Percentiles rank a stretch among this genome's conserved stretches.
Conservation (phyloP, 768 basidiomycete species). For the Boletus sp. region DNA sequence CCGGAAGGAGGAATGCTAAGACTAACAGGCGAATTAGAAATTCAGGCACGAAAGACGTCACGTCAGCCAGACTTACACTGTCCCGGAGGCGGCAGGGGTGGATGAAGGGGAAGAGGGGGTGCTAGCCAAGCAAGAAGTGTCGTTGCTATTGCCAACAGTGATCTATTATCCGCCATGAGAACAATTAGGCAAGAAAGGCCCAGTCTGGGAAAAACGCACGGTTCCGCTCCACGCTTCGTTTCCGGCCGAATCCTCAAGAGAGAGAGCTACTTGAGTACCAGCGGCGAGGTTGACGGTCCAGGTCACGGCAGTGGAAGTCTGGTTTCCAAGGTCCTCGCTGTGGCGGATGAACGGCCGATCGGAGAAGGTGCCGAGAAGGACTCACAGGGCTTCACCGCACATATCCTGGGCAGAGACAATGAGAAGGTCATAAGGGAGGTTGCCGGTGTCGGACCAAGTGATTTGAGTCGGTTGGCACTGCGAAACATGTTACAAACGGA, state of each 20-base stretch:
- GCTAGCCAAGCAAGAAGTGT: conserved; percentile 37
- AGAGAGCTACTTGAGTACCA: conserved; percentile 50
- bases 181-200: background rate
- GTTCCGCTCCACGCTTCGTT: conserved; percentile 66
- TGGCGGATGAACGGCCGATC: conserved; percentile 6
- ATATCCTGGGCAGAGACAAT: conserved; percentile 50
- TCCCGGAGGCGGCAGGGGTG: background rate
- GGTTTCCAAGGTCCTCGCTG: conserved; percentile 63
- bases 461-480: conserved; percentile 56
- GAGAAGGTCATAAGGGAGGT: conserved; percentile 57
- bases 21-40: conserved; percentile 2
- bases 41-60: conserved; percentile 2
- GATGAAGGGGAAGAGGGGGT: conserved; percentile 8
- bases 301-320: conserved; percentile 39
- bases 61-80: background rate
- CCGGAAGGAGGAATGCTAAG: background rate
- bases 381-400: conserved; percentile 64
- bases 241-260: conserved; percentile 48
- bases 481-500: background rate
- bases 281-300: conserved; percentile 44
- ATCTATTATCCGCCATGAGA: conserved; percentile 26
- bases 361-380: background rate
- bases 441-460: conserved; percentile 46
- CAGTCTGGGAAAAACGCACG: conserved; percentile 39
- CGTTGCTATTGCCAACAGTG: conserved; percentile 34